These are phyloP conservation scores for Phytophthora uliginosa DNA, from an alignment of 352 stramenopile genomes.

Conservation along the genomic window DNA sequence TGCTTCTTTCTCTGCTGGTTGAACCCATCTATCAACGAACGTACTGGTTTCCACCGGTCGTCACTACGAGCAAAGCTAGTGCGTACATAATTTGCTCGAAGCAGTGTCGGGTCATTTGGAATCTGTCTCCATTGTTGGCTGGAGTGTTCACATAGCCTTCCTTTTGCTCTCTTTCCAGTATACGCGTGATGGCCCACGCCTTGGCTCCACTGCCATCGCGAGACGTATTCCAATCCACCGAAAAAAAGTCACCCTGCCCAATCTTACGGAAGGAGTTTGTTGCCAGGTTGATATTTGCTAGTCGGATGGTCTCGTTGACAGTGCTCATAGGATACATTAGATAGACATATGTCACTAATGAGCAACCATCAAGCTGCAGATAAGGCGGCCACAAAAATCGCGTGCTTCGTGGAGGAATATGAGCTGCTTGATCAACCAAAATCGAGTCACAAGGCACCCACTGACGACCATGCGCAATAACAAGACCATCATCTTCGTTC, in stretches of 20 bases:
- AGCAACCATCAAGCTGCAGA: not conserved
- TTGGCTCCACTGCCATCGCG: conserved; percentile 4
- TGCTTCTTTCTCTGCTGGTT: not conserved
- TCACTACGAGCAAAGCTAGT: not conserved
- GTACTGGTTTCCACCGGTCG: not conserved
- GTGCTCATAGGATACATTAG: conserved; percentile 10
- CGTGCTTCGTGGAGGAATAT: not conserved
- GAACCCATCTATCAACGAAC: not conserved
- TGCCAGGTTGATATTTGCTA: not conserved
- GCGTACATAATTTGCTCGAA: conserved; percentile 1
- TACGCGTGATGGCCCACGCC: not conserved
- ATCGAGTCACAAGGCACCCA: not conserved
- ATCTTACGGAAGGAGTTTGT: not conserved
- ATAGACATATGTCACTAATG: conserved; percentile 2
- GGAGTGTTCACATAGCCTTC: not conserved
- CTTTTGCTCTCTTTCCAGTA: not conserved
- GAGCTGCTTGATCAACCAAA: not conserved
- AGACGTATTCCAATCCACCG: conserved; percentile 6
- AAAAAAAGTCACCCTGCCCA: not conserved
- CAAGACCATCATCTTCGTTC: too few relatives aligned
- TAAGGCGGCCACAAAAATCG: not conserved
- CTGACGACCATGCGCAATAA: not conserved
- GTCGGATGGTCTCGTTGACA: not conserved
- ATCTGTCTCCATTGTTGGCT: not conserved
- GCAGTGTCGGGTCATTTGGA: not conserved